Evolutionary conservation across 192 early-diverging fungal genomes (phyloP), one percentile per base, ranked within the genome.

Genomic region (Geranomyces michiganensis): DNA sequence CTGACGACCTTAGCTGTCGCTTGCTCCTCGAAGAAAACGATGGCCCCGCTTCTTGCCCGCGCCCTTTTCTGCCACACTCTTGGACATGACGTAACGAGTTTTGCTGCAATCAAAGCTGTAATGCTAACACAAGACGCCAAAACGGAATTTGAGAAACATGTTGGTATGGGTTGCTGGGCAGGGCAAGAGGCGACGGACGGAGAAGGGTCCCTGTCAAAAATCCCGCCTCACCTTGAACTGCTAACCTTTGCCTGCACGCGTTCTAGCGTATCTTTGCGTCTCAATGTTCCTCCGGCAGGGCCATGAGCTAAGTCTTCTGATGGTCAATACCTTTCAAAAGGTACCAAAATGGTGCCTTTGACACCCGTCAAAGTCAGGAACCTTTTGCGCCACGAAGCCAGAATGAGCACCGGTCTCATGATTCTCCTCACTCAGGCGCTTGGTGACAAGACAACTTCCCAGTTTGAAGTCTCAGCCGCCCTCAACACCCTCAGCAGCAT

Each of bases 241-340:
- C 46, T 47, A 47, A 19, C 12, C 46, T 47, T 47, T 47, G 19
- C 46, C 12, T 47, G 19, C 46, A 10, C 46, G 12, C 19, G 46
- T n/a, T 14, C 46, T 47, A 60, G 58, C 27, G 29, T 66, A 66
- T 32, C 48, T 66, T 3, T 47, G 46, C 21, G 65, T 66, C 13
- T 51, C 65, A 17, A 6, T 51, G 29, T 66, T 66, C 30, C 48
- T 66, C 22, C 45, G 29, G 9, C 45, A 51, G 19, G 21, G 31
- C 10, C 48, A 47, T 12, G 48, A 51, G 19, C 48, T 66, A 1
- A 32, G 31, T 21, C 21, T 66, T 7, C 21, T 66, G 21, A 47
- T 66, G 46, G 65, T 66, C 46, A 66, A 66, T 21, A 66, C 65
- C 1, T n/a, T 66, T 2, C 65, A 66, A 32, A 47, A 47, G 46